Evolutionary conservation across 2,329 filamentous ascomycete species (phyloP).

Genomic region (Emergomyces orientalis): DNA sequence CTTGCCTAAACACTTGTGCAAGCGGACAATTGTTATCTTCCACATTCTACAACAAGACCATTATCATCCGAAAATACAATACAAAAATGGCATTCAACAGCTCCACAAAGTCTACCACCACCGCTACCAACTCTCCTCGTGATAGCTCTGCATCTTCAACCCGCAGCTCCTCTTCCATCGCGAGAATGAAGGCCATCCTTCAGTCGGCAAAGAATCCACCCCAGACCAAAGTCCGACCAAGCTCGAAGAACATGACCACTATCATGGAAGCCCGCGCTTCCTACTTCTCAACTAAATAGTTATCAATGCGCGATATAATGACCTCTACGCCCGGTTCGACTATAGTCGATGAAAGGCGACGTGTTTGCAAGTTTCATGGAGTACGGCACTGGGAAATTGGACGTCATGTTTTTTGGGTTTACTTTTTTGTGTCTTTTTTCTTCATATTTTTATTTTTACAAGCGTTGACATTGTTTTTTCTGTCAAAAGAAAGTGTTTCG

Average conservation of each 20-base stretch:
- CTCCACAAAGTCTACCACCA: background rate
- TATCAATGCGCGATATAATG: background rate
- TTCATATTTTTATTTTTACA: background rate
- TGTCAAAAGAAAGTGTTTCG: background rate
- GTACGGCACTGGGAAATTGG: background rate
- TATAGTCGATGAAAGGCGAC: background rate
- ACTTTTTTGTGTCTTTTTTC: background rate
- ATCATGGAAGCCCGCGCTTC: constrained; percentile 1
- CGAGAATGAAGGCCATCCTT: background rate
- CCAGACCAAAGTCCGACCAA: background rate
- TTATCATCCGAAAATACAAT: background rate
- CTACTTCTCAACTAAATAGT: background rate
- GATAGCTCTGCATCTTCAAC: background rate
- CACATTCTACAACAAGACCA: background rate
- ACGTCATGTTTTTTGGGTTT: background rate
- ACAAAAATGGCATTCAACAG: background rate
- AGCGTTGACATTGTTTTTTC: background rate
- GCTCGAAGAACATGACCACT: background rate
- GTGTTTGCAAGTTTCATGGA: background rate
- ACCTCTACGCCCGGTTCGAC: background rate
- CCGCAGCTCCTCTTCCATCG: background rate
- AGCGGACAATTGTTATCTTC: background rate
- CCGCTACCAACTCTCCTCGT: background rate
- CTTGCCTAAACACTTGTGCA: background rate
- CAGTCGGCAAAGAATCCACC: background rate